phyloP scores from a whole-genome alignment of 148 eudicot species.

The Diospyros kaki region DNA sequence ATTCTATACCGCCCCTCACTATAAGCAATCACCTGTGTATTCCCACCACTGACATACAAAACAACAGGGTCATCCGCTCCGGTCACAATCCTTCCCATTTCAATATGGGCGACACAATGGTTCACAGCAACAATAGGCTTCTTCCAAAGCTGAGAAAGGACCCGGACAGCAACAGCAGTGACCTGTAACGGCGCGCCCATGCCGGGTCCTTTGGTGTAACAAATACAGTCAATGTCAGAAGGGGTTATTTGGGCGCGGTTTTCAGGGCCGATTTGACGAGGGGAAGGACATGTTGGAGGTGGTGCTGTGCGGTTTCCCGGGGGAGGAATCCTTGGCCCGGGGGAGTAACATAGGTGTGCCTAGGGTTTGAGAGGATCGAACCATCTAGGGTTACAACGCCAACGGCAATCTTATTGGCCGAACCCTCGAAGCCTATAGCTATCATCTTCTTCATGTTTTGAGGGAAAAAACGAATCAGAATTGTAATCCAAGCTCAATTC shows the following conservation, averaged over 20 bases:
- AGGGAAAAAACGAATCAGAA: background rate
- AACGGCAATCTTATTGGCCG: conserved; percentile 90
- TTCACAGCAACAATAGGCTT: conserved; percentile 88
- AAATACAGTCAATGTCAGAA: conserved; percentile 71
- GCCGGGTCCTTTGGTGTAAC: conserved; percentile 96
- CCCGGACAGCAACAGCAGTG: conserved; percentile 73
- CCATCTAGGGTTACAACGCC: conserved; percentile 90
- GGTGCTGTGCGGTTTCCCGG: conserved; percentile 94
- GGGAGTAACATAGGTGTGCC: conserved; percentile 91
- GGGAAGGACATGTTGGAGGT: conserved; percentile 68
- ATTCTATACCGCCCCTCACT: conserved; percentile 91
- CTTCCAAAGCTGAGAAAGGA: conserved; percentile 87
- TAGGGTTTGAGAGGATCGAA: conserved; percentile 75
- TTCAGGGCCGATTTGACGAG: conserved; percentile 62
- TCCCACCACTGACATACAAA: conserved; percentile 92
- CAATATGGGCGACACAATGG: conserved; percentile 96
- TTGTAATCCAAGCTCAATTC: no score
- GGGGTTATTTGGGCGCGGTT: conserved; percentile 58
- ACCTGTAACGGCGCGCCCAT: conserved; percentile 95
- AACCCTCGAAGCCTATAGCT: conserved; percentile 92
- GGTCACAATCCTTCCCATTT: conserved; percentile 94
- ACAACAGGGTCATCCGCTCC: conserved; percentile 94
- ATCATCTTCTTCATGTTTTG: conserved; percentile 51
- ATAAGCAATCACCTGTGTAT: conserved; percentile 93
- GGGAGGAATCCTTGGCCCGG: conserved; percentile 95